Percentiles rank a stretch among this genome's conserved stretches.
phyloP scores from a whole-genome alignment of 441 rosid genomes.

The Pelargonium cotyledonis region DNA sequence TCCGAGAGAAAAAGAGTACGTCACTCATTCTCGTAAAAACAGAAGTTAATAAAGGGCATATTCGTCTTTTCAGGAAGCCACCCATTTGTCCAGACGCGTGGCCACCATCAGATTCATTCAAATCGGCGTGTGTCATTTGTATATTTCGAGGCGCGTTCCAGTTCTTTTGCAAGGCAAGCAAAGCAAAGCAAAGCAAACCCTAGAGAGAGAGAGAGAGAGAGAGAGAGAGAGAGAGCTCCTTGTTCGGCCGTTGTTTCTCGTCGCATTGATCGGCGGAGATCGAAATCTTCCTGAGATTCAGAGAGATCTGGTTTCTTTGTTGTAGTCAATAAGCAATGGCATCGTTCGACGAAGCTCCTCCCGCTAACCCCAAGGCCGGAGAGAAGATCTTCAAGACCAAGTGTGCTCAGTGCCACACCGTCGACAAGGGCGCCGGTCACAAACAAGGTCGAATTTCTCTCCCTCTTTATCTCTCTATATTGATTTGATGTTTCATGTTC shows the following conservation, averaged over 20 bases:
- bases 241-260: not conserved
- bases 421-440: slow-evolving; percentile 81
- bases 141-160: not conserved
- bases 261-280: not conserved
- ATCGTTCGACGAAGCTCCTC: slow-evolving; percentile 63
- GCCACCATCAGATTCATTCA: not conserved
- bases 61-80: too few relatives aligned
- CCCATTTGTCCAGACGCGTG: too few relatives aligned
- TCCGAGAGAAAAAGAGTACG: too few relatives aligned
- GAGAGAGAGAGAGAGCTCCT: not conserved
- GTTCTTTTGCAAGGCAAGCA: not conserved
- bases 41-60: too few relatives aligned
- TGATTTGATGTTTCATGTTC: too few relatives aligned
- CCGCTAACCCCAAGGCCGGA: slow-evolving; percentile 50
- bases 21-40: too few relatives aligned
- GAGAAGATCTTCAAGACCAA: slow-evolving; percentile 76
- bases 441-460: slow-evolving; percentile 52
- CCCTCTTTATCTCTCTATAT: not conserved
- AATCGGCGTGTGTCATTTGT: not conserved
- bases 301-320: not conserved
- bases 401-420: slow-evolving; percentile 91
- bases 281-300: not conserved
- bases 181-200: not conserved
- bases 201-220: too few relatives aligned
- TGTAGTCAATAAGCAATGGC: slow-evolving; percentile 36